phyloP scores from a whole-genome alignment of 805 yeast species.

The Schizosaccharomyces lindneri region DNA sequence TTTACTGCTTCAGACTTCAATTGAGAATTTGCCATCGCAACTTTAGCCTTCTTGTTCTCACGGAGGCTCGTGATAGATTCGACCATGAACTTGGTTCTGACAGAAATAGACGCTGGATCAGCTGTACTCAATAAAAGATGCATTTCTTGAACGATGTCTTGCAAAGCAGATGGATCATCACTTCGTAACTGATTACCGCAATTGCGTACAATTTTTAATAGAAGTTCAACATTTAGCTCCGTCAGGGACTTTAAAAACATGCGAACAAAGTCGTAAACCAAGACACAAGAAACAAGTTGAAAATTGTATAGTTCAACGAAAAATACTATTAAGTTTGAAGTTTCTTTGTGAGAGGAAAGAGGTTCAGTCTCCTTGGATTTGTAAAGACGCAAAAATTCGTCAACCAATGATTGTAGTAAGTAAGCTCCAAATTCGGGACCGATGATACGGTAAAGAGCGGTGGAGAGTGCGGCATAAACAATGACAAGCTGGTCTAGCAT shows the following conservation, averaged over 20 bases:
- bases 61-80: constrained; percentile 71
- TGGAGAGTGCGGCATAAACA: constrained; percentile 52
- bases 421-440: constrained; percentile 82
- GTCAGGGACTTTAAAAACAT: constrained; percentile 25
- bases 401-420: constrained; percentile 59
- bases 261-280: constrained; percentile 54
- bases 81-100: constrained; percentile 59
- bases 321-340: constrained; percentile 45
- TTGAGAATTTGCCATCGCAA: not conserved
- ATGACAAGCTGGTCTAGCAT: constrained; percentile 56
- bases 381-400: constrained; percentile 24
- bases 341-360: constrained; percentile 16
- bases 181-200: constrained; percentile 68
- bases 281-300: constrained; percentile 45
- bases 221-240: constrained; percentile 53
- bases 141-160: constrained; percentile 42
- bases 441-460: constrained; percentile 47
- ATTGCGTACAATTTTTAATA: constrained; percentile 23
- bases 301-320: constrained; percentile 55
- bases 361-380: constrained; percentile 5
- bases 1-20: constrained; percentile 25
- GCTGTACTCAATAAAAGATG: constrained; percentile 23
- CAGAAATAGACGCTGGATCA: constrained; percentile 13
- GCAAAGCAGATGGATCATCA: constrained; percentile 72
- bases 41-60: constrained; percentile 32